A percentile compares a stretch with the other conserved stretches of the same genome.
Conservation (phyloP, 106 monocot genomes). For the Dioscorea alata region DNA sequence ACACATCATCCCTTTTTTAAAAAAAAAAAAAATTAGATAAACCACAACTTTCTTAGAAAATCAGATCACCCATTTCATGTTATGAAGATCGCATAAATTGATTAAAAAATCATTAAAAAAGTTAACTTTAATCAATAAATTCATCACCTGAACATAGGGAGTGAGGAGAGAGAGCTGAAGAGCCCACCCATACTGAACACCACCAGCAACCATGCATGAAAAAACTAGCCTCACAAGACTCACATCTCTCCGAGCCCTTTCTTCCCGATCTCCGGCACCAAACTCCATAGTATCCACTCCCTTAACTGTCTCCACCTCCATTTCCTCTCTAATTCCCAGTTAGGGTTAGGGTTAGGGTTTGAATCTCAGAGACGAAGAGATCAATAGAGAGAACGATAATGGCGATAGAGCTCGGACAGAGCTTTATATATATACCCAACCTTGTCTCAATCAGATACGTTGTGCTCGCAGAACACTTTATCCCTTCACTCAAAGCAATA, state of each 20-base stretch:
- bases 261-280: not conserved
- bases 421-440: not conserved
- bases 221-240: slow-evolving; percentile 11
- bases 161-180: slow-evolving; percentile 34
- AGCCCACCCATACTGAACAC: slow-evolving; percentile 30
- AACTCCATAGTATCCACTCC: not conserved
- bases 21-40: no score
- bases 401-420: not conserved
- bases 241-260: not conserved
- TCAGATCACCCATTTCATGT: no score
- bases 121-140: no score
- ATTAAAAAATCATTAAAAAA: no score
- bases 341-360: no score
- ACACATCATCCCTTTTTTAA: no score
- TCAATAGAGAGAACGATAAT: no score
- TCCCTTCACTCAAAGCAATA: not conserved
- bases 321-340: not conserved
- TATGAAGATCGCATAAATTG: no score
- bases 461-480: not conserved
- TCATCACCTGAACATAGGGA: slow-evolving; percentile 27
- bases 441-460: not conserved
- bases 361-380: no score
- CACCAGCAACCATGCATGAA: slow-evolving; percentile 23
- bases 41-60: no score
- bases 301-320: not conserved